phyloP scores from a whole-genome alignment of 441 rosid genomes.

The Euphorbia corollata region DNA sequence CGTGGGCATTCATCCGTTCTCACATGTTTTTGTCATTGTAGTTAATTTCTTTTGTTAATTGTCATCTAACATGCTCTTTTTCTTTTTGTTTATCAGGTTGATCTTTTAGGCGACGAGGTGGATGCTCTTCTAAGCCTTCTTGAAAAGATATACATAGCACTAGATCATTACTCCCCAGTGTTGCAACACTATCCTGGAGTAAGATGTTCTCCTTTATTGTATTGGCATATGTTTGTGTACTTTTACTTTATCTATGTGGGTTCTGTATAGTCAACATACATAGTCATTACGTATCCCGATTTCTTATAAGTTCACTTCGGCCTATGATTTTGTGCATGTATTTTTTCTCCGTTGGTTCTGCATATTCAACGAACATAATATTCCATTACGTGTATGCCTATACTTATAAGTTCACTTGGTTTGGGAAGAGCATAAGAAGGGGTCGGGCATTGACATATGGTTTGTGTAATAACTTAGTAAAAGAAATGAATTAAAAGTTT shows the following conservation, averaged over 20 bases:
- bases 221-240: not conserved
- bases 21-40: not conserved
- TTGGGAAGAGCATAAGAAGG: no score
- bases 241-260: not conserved
- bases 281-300: not conserved
- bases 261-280: not conserved
- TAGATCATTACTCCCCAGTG: slow-evolving; percentile 90
- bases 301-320: no score
- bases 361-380: no score
- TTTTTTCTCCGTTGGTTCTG: no score
- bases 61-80: not conserved
- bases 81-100: slow-evolving; percentile 47
- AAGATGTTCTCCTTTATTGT: slow-evolving; percentile 26
- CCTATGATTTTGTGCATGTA: no score
- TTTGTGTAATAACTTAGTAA: not conserved
- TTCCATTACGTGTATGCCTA: no score
- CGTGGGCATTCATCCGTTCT: not conserved
- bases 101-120: slow-evolving; percentile 90
- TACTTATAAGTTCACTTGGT: no score
- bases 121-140: slow-evolving; percentile 65
- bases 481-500: not conserved
- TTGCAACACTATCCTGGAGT: slow-evolving; percentile 90
- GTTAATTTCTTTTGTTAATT: not conserved
- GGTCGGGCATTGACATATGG: no score
- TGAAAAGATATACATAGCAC: slow-evolving; percentile 85